Conservation (phyloP, 306 rosid genomes). For the Pyrus communis region DNA sequence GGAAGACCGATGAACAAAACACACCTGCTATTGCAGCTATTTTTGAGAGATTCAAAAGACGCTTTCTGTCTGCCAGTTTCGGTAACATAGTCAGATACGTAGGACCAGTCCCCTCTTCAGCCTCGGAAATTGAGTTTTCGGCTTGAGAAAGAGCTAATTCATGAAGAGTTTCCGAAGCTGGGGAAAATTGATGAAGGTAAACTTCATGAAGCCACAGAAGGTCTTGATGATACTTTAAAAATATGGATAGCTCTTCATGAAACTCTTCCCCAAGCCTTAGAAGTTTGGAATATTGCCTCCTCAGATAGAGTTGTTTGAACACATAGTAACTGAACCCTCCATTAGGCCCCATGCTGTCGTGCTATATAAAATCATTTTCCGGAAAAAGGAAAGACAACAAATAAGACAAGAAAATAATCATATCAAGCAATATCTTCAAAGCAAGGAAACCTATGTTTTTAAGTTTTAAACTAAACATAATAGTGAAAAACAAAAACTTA, state of each 20-base stretch:
- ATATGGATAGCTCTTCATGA: slow-evolving; percentile 69
- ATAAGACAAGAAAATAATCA: neutral
- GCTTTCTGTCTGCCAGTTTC: slow-evolving; percentile 70
- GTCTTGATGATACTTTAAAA: slow-evolving; percentile 71
- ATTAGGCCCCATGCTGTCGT: slow-evolving; percentile 84
- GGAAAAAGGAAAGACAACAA: slow-evolving; percentile 5
- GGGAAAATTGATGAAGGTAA: slow-evolving; percentile 73
- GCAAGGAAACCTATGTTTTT: neutral
- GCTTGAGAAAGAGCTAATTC: slow-evolving; percentile 64
- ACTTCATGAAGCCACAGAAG: slow-evolving; percentile 95
- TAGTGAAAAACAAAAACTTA: neutral
- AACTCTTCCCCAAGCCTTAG: slow-evolving; percentile 95
- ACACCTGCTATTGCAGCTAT: slow-evolving; percentile 85
- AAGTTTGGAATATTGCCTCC: slow-evolving; percentile 75
- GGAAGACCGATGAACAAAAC: neutral
- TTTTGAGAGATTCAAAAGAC: slow-evolving; percentile 75
- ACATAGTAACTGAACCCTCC: slow-evolving; percentile 88
- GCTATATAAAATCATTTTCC: slow-evolving; percentile 50
- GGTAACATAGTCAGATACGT: slow-evolving; percentile 23
- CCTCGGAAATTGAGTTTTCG: slow-evolving; percentile 24
- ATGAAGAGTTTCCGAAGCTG: slow-evolving; percentile 92
- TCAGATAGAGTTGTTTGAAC: slow-evolving; percentile 59
- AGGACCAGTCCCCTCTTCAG: slow-evolving; percentile 50
- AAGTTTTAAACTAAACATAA: neutral
- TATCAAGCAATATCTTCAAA: neutral